Base-by-base conservation (phyloP, 1,284 basidiomycete species). In the Microbotryomycetes sp. region DNA sequence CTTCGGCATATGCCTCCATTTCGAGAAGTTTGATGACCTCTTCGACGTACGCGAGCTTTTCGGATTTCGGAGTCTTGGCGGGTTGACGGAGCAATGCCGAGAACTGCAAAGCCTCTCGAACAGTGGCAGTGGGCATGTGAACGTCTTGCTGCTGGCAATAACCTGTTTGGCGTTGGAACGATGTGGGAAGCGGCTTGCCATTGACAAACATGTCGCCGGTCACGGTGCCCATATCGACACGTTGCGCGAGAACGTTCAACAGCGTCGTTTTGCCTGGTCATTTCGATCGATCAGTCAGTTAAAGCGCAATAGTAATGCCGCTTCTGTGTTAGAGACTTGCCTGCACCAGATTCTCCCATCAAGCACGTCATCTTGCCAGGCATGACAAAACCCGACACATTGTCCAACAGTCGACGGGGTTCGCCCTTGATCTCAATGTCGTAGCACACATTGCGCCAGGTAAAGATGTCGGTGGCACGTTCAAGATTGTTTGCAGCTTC, bases 41-140 rank as follows among this genome's bases (percentile, higher is more conserved):
- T 60, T 91, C 88, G 59, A 87, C 88, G 70, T 89, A 91, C 35
- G 81, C 84, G 72, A 86, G 81, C 74, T 92, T 93, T 74, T 93
- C 90, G 2, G 76, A 75, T 21, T 78, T 75, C 0, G 88, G 78
- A 3, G 88, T 82, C 3, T 79, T 77, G 11, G 79, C 75, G 4
- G 88, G 86, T 71, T 93, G 91, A 24, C 91, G 84, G 11, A 94
- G 78, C 60, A 84, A 79, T 0, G 91, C 91, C 6, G 86, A 88
- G 77, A 94, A 91, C 24, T 82, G 75, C 0, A 94, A 77, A 0
- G 91, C 88, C 71, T 94, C 91, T 35, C 89, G 81, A 5, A 96
- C 91, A 5, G 86, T 77, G 48, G 68, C 66, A 52, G 73, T 74
- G 35, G 70, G 64, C 59, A 71, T 71, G 70, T 75, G 53, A 6